Evolutionary conservation across 805 yeast species (phyloP).

Genomic region (Lachancea meyersii): DNA sequence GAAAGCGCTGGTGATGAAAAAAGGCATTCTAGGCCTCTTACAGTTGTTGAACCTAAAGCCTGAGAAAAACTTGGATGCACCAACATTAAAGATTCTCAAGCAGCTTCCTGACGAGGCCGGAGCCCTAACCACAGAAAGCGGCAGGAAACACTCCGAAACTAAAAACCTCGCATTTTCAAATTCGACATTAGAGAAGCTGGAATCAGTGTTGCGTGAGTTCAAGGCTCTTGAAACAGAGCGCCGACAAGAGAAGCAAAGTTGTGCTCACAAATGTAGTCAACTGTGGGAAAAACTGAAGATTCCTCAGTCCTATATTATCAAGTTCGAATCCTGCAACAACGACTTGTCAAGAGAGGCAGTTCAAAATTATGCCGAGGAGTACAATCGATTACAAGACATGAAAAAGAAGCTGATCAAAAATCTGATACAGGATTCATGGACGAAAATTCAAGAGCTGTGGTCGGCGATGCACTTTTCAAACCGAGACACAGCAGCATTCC

Average conservation of each 20-base stretch:
- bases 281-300: constrained; percentile 58
- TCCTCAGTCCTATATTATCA: constrained; percentile 34
- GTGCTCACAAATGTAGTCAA: constrained; percentile 37
- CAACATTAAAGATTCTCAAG: not conserved
- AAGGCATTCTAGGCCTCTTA: not conserved
- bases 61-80: constrained; percentile 12
- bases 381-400: constrained; percentile 50
- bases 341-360: constrained; percentile 44
- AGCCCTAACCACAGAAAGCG: not conserved
- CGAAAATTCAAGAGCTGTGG: constrained; percentile 59
- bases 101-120: not conserved
- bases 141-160: not conserved
- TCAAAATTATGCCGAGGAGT: constrained; percentile 47
- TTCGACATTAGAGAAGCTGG: constrained; percentile 11
- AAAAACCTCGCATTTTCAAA: not conserved
- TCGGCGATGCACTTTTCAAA: constrained; percentile 50
- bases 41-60: constrained; percentile 1
- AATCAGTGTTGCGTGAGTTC: constrained; percentile 12
- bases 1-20: not conserved
- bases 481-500: constrained; percentile 44
- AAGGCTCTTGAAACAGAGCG: constrained; percentile 29
- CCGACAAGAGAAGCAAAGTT: constrained; percentile 30
- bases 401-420: constrained; percentile 61
- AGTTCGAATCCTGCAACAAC: constrained; percentile 39
- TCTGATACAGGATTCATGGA: constrained; percentile 58